Conservation (phyloP, 441 rosid species). For the Mallotus japonicus region DNA sequence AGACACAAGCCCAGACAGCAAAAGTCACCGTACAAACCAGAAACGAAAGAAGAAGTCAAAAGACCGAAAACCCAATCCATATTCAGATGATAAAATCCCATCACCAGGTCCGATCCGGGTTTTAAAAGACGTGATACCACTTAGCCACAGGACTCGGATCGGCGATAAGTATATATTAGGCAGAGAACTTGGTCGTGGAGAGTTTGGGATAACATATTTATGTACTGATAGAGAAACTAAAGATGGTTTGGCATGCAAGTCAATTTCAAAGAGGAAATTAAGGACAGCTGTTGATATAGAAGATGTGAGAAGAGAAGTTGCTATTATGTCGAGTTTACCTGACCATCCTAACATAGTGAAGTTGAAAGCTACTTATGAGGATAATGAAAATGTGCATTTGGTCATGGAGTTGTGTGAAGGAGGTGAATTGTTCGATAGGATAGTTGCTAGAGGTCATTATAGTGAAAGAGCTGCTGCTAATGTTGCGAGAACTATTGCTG, state of each 20-base stretch:
- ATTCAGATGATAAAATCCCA: conserved; percentile 38
- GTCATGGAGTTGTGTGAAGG: conserved; percentile 98
- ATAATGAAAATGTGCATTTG: conserved; percentile 75
- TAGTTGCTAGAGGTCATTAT: conserved; percentile 95
- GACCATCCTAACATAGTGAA: conserved; percentile 80
- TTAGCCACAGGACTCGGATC: conserved; percentile 65
- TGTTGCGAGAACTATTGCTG: conserved; percentile 74
- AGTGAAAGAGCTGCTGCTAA: conserved; percentile 85
- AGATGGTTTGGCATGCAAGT: conserved; percentile 82
- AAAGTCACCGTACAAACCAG: conserved; percentile 24
- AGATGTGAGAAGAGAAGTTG: conserved; percentile 88
- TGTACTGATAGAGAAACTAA: conserved; percentile 83
- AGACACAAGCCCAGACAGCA: conserved; percentile 34
- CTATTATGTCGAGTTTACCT: conserved; percentile 82
- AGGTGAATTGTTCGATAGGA: conserved; percentile 94
- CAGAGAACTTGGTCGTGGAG: conserved; percentile 90
- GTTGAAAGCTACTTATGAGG: conserved; percentile 87
- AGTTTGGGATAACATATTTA: conserved; percentile 90
- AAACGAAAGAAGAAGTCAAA: conserved; percentile 39
- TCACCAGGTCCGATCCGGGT: conserved; percentile 67
- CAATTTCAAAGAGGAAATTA: conserved; percentile 81
- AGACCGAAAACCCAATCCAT: conserved; percentile 58
- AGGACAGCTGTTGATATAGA: conserved; percentile 85
- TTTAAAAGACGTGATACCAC: conserved; percentile 59
- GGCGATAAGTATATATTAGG: conserved; percentile 80